Conservation (phyloP, 305 asterid genomes). For the Stenogyne calaminthoides region DNA sequence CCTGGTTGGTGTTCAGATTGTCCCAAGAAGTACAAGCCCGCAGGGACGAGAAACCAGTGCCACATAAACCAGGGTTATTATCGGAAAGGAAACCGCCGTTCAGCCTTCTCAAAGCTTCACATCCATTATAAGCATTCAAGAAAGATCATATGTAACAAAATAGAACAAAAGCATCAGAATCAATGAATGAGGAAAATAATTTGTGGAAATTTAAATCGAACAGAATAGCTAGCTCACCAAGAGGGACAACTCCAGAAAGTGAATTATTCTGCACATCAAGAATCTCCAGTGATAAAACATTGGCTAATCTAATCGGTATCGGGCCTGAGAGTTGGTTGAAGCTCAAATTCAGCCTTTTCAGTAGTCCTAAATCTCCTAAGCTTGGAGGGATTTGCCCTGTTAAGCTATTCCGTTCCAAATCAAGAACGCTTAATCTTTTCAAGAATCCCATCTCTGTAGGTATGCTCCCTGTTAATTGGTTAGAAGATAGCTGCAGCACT, state of each 20-base stretch:
- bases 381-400: slow-evolving; percentile 65
- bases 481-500: slow-evolving; percentile 77
- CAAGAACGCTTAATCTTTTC: slow-evolving; percentile 56
- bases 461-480: slow-evolving; percentile 70
- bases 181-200: background rate
- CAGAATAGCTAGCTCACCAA: slow-evolving; percentile 52
- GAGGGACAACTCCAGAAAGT: slow-evolving; percentile 77
- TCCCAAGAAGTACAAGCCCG: slow-evolving; percentile 79
- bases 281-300: slow-evolving; percentile 48
- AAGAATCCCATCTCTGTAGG: slow-evolving; percentile 61
- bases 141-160: too few relatives aligned
- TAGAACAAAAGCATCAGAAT: background rate
- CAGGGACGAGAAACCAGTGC: slow-evolving; percentile 63
- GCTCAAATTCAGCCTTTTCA: slow-evolving; percentile 56
- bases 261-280: slow-evolving; percentile 74
- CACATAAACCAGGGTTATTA: slow-evolving; percentile 83
- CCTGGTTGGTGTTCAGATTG: slow-evolving; percentile 37
- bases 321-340: slow-evolving; percentile 80
- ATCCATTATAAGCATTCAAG: background rate
- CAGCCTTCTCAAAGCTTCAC: slow-evolving; percentile 65
- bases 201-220: background rate
- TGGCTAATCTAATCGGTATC: slow-evolving; percentile 55
- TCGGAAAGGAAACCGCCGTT: slow-evolving; percentile 52
- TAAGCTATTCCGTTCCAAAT: slow-evolving; percentile 52
- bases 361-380: slow-evolving; percentile 49